Evolutionary conservation across 2,329 filamentous ascomycete species (phyloP).

Genomic region (Botryotinia calthae): DNA sequence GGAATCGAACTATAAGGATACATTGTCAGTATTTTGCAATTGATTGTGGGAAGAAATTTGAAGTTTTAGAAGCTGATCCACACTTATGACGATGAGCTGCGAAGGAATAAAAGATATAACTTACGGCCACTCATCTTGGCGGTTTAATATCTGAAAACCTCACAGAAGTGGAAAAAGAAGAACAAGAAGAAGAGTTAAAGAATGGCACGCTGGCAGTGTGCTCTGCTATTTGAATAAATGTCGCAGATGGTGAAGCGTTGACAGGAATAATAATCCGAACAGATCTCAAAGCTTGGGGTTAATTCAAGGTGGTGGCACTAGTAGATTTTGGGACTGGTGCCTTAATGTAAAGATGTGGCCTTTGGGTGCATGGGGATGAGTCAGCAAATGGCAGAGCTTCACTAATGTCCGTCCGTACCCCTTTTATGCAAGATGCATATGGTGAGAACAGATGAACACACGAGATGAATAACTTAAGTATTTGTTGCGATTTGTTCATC

Average conservation of each 20-base stretch:
- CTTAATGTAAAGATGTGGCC: slow-evolving; percentile 27
- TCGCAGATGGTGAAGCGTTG: slow-evolving; percentile 35
- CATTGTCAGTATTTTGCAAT: slow-evolving; percentile 32
- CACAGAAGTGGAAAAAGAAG: slow-evolving; percentile 40
- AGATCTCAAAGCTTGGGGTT: slow-evolving; percentile 30
- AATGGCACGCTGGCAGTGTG: slow-evolving; percentile 32
- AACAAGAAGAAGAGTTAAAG: slow-evolving; percentile 32
- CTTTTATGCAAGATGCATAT: slow-evolving; percentile 16
- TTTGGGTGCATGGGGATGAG: slow-evolving; percentile 21
- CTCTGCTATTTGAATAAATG: slow-evolving; percentile 16
- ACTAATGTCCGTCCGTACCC: neutral
- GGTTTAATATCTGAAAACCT: slow-evolving; percentile 38
- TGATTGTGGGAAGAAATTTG: slow-evolving; percentile 23
- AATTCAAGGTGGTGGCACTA: slow-evolving; percentile 27
- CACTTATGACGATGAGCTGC: slow-evolving; percentile 14
- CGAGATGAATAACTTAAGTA: neutral
- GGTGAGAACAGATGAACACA: neutral
- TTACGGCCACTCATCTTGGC: slow-evolving; percentile 46
- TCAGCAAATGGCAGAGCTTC: neutral
- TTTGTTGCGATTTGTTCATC: neutral
- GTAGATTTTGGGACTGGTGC: slow-evolving; percentile 25
- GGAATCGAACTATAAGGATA: slow-evolving; percentile 76
- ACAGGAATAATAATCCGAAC: slow-evolving; percentile 30
- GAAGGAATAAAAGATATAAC: slow-evolving; percentile 29
- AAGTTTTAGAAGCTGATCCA: slow-evolving; percentile 14